A percentile compares a stretch with the other conserved stretches of the same genome.
Evolutionary conservation across 202 grass and related monocot genomes (phyloP).

Genomic region (Panicum hallii): DNA sequence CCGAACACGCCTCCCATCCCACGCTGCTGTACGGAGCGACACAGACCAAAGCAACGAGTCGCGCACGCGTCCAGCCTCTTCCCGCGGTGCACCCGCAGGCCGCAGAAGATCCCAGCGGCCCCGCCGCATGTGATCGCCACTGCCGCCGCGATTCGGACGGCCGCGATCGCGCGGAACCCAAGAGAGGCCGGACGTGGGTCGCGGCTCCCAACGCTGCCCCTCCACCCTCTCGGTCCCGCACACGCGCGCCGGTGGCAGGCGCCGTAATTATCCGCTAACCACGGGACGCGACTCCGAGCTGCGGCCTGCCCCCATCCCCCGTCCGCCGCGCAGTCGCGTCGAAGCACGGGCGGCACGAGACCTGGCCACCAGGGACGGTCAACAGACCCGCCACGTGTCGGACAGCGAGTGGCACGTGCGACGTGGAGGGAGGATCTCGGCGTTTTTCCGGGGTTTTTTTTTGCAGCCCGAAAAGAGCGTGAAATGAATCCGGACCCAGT

Average conservation of each 20-base stretch:
- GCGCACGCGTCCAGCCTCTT: not conserved
- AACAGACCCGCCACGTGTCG: conserved; percentile 38
- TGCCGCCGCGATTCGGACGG: conserved; percentile 47
- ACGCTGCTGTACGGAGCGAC: not conserved
- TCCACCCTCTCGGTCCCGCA: not conserved
- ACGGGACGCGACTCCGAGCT: not conserved
- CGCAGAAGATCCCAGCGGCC: conserved; percentile 24
- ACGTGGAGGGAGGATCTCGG: conserved; percentile 21
- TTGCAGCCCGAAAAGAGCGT: not conserved
- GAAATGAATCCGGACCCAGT: conserved; percentile 43
- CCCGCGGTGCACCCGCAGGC: not conserved
- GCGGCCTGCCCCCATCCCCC: not conserved
- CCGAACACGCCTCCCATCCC: too few species aligned
- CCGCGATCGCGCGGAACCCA: conserved; percentile 22
- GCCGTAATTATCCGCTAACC: accelerated
- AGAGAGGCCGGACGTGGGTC: not conserved
- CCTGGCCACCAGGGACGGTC: not conserved
- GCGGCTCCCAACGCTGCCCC: not conserved
- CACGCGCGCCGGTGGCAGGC: not conserved
- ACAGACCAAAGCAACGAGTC: not conserved
- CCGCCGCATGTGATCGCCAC: conserved; percentile 37
- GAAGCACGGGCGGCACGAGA: conserved; percentile 8
- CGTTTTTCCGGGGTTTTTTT: not conserved
- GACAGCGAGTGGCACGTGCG: not conserved
- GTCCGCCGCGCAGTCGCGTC: not conserved